Percentiles rank a stretch among this genome's conserved stretches.
phyloP scores from a whole-genome alignment of 108 stramenopile species.

The Skeletonema menzelii region DNA sequence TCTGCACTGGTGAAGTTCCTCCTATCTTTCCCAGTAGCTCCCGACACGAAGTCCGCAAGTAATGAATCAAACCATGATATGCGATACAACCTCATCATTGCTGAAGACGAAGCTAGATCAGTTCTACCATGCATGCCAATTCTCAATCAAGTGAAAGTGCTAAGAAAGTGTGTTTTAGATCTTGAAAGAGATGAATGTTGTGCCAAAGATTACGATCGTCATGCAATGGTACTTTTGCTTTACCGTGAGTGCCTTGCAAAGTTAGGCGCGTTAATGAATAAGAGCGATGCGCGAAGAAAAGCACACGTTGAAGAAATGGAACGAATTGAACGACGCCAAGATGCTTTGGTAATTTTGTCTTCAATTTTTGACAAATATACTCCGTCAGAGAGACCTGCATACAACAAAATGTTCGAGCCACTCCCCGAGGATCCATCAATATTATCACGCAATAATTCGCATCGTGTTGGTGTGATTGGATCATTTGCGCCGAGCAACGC shows the following conservation, averaged over 20 bases:
- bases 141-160: slow-evolving; percentile 36
- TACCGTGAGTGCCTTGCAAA: slow-evolving; percentile 57
- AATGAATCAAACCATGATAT: slow-evolving; percentile 25
- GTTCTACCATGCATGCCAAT: slow-evolving; percentile 40
- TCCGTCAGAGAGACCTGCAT: slow-evolving; percentile 48
- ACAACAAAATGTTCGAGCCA: slow-evolving; percentile 64
- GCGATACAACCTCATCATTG: slow-evolving; percentile 36
- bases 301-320: slow-evolving; percentile 50
- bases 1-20: slow-evolving; percentile 36
- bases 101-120: slow-evolving; percentile 33
- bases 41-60: not conserved
- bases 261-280: slow-evolving; percentile 30
- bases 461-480: slow-evolving; percentile 33
- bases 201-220: slow-evolving; percentile 66
- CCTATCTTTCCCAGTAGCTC: slow-evolving; percentile 23
- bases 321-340: slow-evolving; percentile 66
- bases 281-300: slow-evolving; percentile 30
- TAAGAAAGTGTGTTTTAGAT: slow-evolving; percentile 48
- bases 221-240: slow-evolving; percentile 50
- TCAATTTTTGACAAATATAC: slow-evolving; percentile 64
- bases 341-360: slow-evolving; percentile 71
- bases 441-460: not conserved
- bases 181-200: slow-evolving; percentile 31
- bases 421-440: slow-evolving; percentile 47
- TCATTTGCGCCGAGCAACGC: slow-evolving; percentile 13